Evolutionary conservation across 768 basidiomycete genomes (phyloP).

Genomic region (Termitomyces sp.): DNA sequence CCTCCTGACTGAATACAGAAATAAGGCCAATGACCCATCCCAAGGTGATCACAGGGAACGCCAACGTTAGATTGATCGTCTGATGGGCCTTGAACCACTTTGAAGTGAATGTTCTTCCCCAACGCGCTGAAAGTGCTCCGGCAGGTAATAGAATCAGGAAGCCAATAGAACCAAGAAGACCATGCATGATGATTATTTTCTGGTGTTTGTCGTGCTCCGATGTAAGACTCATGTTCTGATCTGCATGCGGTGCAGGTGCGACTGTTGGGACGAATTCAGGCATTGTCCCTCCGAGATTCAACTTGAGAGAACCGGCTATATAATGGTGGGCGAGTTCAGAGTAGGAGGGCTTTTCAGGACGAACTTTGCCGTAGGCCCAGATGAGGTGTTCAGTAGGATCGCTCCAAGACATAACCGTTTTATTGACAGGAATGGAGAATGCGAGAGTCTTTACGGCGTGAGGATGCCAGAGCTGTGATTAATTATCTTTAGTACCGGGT

Average conservation of each 20-base stretch:
- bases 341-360: slow-evolving; percentile 17
- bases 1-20: slow-evolving; percentile 34
- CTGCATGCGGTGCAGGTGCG: slow-evolving; percentile 5
- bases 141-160: slow-evolving; percentile 53
- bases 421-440: slow-evolving; percentile 37
- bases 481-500: neutral
- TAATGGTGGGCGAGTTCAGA: slow-evolving; percentile 24
- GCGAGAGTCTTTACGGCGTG: slow-evolving; percentile 29
- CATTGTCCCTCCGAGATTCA: slow-evolving; percentile 28
- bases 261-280: slow-evolving; percentile 11
- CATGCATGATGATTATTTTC: slow-evolving; percentile 48
- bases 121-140: slow-evolving; percentile 49
- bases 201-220: slow-evolving; percentile 25
- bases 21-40: slow-evolving; percentile 45
- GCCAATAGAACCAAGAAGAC: slow-evolving; percentile 42
- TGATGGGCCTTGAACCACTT: slow-evolving; percentile 56
- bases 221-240: neutral
- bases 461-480: slow-evolving; percentile 21
- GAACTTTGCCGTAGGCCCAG: slow-evolving; percentile 32
- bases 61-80: slow-evolving; percentile 41
- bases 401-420: slow-evolving; percentile 21
- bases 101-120: slow-evolving; percentile 41
- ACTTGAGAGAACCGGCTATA: slow-evolving; percentile 26
- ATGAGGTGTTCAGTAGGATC: slow-evolving; percentile 27
- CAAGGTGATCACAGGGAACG: slow-evolving; percentile 40